Percentiles rank a stretch among this genome's conserved stretches.
phyloP scores from a whole-genome alignment of 768 basidiomycete species.

The Suillus spraguei region DNA sequence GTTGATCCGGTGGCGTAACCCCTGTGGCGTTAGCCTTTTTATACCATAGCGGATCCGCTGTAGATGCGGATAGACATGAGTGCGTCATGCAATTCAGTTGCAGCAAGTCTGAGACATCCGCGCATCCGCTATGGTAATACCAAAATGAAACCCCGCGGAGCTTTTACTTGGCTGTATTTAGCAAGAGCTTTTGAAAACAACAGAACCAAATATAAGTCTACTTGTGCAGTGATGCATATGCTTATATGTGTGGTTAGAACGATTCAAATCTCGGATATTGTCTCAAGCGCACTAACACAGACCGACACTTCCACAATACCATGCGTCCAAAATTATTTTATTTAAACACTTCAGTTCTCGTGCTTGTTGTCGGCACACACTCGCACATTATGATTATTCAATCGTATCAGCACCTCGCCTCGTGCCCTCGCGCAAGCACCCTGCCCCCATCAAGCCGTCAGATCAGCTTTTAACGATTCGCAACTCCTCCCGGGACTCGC shows the following conservation, averaged over 20 bases:
- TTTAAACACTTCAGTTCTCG: too few relatives aligned
- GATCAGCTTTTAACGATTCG: too few relatives aligned
- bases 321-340: neutral
- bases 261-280: neutral
- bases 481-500: too few relatives aligned
- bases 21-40: conserved; percentile 24
- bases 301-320: neutral
- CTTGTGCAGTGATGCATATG: neutral
- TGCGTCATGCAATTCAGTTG: conserved; percentile 3
- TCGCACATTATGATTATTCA: too few relatives aligned
- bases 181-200: conserved; percentile 10
- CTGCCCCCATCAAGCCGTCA: too few relatives aligned
- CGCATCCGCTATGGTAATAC: neutral
- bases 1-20: conserved; percentile 15
- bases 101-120: conserved; percentile 3
- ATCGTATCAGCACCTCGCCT: too few relatives aligned
- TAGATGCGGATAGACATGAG: neutral
- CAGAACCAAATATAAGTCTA: conserved; percentile 7
- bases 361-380: too few relatives aligned
- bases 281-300: too few relatives aligned
- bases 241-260: neutral
- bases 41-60: conserved; percentile 2
- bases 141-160: neutral
- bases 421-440: too few relatives aligned
- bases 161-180: conserved; percentile 9